Evolutionary conservation across 495 filamentous ascomycete species (phyloP).

Genomic region (Lichenothelia convexa): DNA sequence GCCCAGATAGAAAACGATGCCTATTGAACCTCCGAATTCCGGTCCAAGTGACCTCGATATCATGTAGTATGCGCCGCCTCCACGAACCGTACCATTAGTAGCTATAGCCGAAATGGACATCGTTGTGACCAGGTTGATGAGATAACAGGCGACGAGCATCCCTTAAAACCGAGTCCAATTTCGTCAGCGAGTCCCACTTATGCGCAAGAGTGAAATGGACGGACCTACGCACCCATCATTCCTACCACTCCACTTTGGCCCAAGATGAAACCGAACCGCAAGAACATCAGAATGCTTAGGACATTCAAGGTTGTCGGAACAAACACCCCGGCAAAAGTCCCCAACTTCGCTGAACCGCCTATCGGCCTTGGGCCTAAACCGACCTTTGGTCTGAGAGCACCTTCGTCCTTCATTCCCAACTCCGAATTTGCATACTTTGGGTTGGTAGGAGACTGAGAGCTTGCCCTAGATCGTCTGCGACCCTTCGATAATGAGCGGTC

Average conservation of each 20-base stretch:
- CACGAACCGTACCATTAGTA: slow-evolving; percentile 75
- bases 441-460: too few species aligned
- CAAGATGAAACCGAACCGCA: slow-evolving; percentile 62
- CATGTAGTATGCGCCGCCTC: slow-evolving; percentile 75
- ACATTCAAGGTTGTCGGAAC: slow-evolving; percentile 76
- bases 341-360: slow-evolving; percentile 42
- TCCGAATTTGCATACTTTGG: too few species aligned
- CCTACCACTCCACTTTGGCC: slow-evolving; percentile 65
- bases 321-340: slow-evolving; percentile 64
- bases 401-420: too few species aligned
- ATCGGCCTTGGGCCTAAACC: slow-evolving; percentile 27
- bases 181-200: neutral
- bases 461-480: too few species aligned
- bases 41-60: slow-evolving; percentile 76
- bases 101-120: slow-evolving; percentile 79
- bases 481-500: too few species aligned
- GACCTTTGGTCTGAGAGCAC: slow-evolving; percentile 21
- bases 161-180: slow-evolving; percentile 23
- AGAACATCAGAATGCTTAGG: slow-evolving; percentile 85
- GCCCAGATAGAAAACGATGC: slow-evolving; percentile 74
- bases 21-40: slow-evolving; percentile 83
- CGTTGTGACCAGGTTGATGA: slow-evolving; percentile 66
- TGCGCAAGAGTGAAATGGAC: slow-evolving; percentile 1
- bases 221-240: slow-evolving; percentile 43
- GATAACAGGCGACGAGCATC: slow-evolving; percentile 52